Percentiles rank a stretch among this genome's conserved stretches.
These are phyloP conservation scores for Phoma sp. DNA, from an alignment of 2,329 filamentous ascomycete species.

Conservation along the genomic window DNA sequence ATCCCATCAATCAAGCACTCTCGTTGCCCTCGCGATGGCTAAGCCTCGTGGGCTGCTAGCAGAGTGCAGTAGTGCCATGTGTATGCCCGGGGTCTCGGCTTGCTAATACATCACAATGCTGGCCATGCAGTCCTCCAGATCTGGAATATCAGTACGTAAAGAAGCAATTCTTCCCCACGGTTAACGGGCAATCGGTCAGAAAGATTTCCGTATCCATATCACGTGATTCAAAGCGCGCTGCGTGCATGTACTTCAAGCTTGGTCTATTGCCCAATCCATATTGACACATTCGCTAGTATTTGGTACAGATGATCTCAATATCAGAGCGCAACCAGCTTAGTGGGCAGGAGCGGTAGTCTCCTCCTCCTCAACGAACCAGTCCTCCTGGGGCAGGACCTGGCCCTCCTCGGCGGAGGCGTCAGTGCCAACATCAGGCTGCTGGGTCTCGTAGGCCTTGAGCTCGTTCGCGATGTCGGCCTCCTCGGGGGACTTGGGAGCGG, in stretches of 20 bases:
- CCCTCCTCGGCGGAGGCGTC: slow-evolving; percentile 63
- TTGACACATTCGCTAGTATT: slow-evolving; percentile 46
- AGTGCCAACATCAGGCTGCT: slow-evolving; percentile 91
- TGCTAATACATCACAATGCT: background rate
- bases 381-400: slow-evolving; percentile 68
- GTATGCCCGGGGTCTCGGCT: slow-evolving; percentile 1
- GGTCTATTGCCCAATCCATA: slow-evolving; percentile 40
- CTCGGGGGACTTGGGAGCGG: slow-evolving; percentile 86
- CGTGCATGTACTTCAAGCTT: slow-evolving; percentile 7
- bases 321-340: slow-evolving; percentile 27
- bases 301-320: slow-evolving; percentile 39
- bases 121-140: background rate
- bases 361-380: slow-evolving; percentile 84
- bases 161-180: slow-evolving; percentile 1
- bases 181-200: background rate
- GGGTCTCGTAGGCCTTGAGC: slow-evolving; percentile 92
- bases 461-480: slow-evolving; percentile 91
- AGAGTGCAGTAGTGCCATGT: slow-evolving; percentile 6
- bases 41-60: slow-evolving; percentile 1
- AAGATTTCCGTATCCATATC: slow-evolving; percentile 7
- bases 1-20: slow-evolving; percentile 7
- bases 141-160: slow-evolving; percentile 16
- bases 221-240: slow-evolving; percentile 27
- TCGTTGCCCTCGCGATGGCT: background rate
- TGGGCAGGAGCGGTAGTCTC: slow-evolving; percentile 54